phyloP scores from a whole-genome alignment of 164 flowering plant species.

The Annona cherimola region DNA sequence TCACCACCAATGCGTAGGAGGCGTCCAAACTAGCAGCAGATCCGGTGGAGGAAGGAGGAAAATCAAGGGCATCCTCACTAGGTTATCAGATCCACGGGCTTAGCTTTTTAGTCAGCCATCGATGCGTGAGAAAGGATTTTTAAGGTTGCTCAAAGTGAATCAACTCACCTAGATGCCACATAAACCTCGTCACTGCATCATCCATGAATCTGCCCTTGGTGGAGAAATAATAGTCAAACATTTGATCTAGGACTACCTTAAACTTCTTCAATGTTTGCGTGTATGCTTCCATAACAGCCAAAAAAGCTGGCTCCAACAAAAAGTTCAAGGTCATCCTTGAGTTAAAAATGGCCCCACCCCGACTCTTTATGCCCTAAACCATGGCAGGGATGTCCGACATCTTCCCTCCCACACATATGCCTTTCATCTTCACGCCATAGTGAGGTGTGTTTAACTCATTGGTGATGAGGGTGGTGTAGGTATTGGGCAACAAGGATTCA shows the following conservation, averaged over 20 bases:
- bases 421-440: constrained; percentile 36
- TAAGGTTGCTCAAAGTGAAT: constrained; percentile 47
- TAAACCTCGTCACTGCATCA: constrained; percentile 25
- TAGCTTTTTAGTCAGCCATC: too few relatives aligned
- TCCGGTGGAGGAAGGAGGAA: too few relatives aligned
- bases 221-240: constrained; percentile 49
- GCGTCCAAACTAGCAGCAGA: too few relatives aligned
- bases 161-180: constrained; percentile 46
- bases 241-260: constrained; percentile 10
- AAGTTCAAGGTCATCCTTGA: constrained; percentile 53
- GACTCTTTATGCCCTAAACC: constrained; percentile 25
- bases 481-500: constrained; percentile 1
- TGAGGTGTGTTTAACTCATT: constrained; percentile 21
- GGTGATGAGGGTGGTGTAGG: constrained; percentile 31
- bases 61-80: too few relatives aligned
- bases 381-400: constrained; percentile 33
- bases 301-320: constrained; percentile 41
- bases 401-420: constrained; percentile 42
- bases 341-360: constrained; percentile 54
- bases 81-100: too few relatives aligned
- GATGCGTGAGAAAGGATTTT: constrained; percentile 27
- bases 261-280: constrained; percentile 13
- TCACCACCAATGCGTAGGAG: too few relatives aligned
- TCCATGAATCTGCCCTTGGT: neutral
- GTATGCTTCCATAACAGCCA: constrained; percentile 32